Conservation (phyloP, 2,329 filamentous ascomycete genomes). For the Fusarium buxicola region DNA sequence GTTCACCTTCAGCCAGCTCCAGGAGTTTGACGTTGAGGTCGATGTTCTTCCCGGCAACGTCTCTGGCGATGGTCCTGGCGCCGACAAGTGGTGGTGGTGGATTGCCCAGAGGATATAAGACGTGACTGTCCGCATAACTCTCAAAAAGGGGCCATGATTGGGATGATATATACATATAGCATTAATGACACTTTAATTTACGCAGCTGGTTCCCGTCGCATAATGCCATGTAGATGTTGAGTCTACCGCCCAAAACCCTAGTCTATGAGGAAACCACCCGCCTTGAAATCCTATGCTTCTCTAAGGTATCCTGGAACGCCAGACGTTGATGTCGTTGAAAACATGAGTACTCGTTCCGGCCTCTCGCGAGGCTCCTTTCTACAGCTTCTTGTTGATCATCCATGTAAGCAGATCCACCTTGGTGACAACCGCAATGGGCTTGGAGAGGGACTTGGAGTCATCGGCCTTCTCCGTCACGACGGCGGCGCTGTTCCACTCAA, state of each 20-base stretch:
- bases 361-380: slow-evolving; percentile 37
- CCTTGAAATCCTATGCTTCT: slow-evolving; percentile 34
- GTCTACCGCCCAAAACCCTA: slow-evolving; percentile 50
- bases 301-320: slow-evolving; percentile 46
- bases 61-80: slow-evolving; percentile 72
- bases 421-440: slow-evolving; percentile 90
- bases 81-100: slow-evolving; percentile 92
- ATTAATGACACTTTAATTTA: slow-evolving; percentile 45
- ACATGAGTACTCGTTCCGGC: slow-evolving; percentile 49
- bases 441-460: slow-evolving; percentile 68
- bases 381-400: slow-evolving; percentile 76
- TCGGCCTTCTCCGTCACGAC: slow-evolving; percentile 84
- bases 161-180: slow-evolving; percentile 35
- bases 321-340: slow-evolving; percentile 48
- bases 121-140: neutral
- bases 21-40: slow-evolving; percentile 83
- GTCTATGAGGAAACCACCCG: slow-evolving; percentile 34
- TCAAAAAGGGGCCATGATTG: neutral
- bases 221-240: slow-evolving; percentile 55
- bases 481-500: slow-evolving; percentile 97
- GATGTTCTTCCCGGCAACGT: slow-evolving; percentile 82
- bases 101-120: slow-evolving; percentile 71
- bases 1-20: slow-evolving; percentile 85
- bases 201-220: slow-evolving; percentile 28
- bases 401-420: slow-evolving; percentile 96